These are phyloP conservation scores for Austropuccinia psidii DNA, from an alignment of 1,284 basidiomycete genomes.

Conservation along the genomic window DNA sequence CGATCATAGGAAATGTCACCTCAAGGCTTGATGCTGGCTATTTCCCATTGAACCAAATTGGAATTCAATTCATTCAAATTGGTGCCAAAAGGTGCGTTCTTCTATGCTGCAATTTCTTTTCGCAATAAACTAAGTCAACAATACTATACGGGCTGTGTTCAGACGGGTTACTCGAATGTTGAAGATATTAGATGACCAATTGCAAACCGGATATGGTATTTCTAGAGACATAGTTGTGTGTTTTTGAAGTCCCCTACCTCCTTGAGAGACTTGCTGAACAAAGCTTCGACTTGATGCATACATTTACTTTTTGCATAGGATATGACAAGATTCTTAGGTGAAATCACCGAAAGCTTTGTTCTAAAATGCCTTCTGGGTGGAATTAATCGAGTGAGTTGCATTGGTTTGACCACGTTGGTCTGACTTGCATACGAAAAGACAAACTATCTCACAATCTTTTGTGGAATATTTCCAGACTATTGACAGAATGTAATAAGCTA, in stretches of 20 bases:
- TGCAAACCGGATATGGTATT: neutral
- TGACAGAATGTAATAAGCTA: too few relatives aligned
- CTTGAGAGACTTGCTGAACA: neutral
- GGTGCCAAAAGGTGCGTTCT: slow-evolving; percentile 23
- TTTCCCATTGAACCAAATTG: slow-evolving; percentile 53
- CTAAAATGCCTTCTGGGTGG: slow-evolving; percentile 19
- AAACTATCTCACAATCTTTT: too few relatives aligned
- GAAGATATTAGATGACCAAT: slow-evolving; percentile 10
- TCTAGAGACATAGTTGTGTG: slow-evolving; percentile 16
- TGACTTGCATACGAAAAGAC: too few relatives aligned
- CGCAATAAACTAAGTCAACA: neutral
- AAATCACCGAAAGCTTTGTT: neutral
- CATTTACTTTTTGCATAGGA: neutral
- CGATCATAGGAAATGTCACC: slow-evolving; percentile 54
- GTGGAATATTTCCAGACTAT: too few relatives aligned
- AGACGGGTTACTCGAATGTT: slow-evolving; percentile 3
- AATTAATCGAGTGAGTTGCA: slow-evolving; percentile 23
- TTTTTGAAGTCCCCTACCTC: neutral
- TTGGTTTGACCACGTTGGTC: too few relatives aligned
- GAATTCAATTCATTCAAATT: slow-evolving; percentile 59
- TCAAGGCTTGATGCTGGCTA: slow-evolving; percentile 53
- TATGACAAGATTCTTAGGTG: neutral
- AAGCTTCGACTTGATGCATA: neutral
- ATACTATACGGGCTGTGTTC: neutral
- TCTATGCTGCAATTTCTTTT: neutral